Evolutionary conservation across 257 asterid species (phyloP).

Genomic region (Anisodus acutangulus): DNA sequence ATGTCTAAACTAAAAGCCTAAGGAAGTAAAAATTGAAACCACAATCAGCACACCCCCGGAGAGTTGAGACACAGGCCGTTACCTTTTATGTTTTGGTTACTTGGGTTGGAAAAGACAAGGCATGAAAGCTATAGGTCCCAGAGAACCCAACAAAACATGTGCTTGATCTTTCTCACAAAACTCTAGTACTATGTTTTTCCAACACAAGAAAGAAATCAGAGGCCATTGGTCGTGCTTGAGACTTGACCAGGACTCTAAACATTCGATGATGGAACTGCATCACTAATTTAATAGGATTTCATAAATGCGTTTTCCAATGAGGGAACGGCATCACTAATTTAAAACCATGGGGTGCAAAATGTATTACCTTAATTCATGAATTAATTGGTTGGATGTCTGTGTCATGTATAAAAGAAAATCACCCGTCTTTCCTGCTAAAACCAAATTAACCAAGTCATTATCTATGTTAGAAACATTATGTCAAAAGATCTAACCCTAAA

Average conservation of each 20-base stretch:
- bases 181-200: neutral
- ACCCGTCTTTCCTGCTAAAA: conserved; percentile 66
- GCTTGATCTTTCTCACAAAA: neutral
- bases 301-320: neutral
- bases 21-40: neutral
- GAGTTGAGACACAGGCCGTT: neutral
- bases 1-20: neutral
- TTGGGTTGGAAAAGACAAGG: neutral
- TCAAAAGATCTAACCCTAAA: neutral
- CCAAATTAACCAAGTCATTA: neutral
- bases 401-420: conserved; percentile 34
- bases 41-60: neutral
- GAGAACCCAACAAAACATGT: neutral
- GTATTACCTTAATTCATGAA: conserved; percentile 37
- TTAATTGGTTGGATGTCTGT: neutral
- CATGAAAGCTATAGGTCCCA: neutral
- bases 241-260: neutral
- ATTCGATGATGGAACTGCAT: neutral
- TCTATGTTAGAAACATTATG: neutral
- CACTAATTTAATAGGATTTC: neutral
- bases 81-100: neutral
- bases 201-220: neutral
- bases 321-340: neutral
- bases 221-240: conserved; percentile 16
- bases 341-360: neutral